These are phyloP conservation scores for Iris macrosiphon DNA, from an alignment of 106 monocot genomes.

Conservation along the genomic window DNA sequence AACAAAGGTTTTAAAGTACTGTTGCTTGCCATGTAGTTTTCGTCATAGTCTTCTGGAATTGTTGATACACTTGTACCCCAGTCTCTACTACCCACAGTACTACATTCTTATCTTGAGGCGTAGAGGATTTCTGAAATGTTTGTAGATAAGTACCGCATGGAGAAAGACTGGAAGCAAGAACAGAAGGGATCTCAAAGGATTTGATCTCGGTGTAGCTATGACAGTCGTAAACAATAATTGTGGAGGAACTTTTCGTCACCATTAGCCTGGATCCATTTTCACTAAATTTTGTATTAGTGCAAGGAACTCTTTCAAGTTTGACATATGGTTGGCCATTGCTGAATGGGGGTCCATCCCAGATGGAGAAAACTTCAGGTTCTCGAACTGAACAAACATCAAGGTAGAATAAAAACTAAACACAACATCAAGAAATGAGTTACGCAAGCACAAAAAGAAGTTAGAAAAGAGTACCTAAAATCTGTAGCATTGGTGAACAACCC, in stretches of 20 bases:
- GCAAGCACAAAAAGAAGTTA: not conserved
- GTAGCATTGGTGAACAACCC: slow-evolving; percentile 15
- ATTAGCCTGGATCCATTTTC: slow-evolving; percentile 66
- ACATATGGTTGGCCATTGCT: slow-evolving; percentile 37
- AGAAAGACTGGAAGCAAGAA: slow-evolving; percentile 54
- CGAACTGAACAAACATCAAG: slow-evolving; percentile 36
- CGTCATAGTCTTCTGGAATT: slow-evolving; percentile 81
- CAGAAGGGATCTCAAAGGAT: slow-evolving; percentile 59
- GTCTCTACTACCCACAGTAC: slow-evolving; percentile 50
- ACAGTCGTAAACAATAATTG: slow-evolving; percentile 55
- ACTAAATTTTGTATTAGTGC: slow-evolving; percentile 61
- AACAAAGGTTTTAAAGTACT: not conserved
- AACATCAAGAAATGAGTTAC: not conserved
- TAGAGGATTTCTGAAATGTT: slow-evolving; percentile 80
- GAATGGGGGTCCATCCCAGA: slow-evolving; percentile 85
- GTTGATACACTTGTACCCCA: slow-evolving; percentile 57
- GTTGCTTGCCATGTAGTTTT: slow-evolving; percentile 69
- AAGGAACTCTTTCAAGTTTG: slow-evolving; percentile 61
- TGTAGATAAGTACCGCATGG: slow-evolving; percentile 78
- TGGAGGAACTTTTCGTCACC: slow-evolving; percentile 41
- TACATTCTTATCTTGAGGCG: slow-evolving; percentile 90
- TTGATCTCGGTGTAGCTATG: slow-evolving; percentile 39
- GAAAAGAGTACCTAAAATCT: slow-evolving; percentile 28
- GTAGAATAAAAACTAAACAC: not conserved
- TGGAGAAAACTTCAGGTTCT: slow-evolving; percentile 75